phyloP scores from a whole-genome alignment of 164 flowering plant species.

The Kalanchoe fedtschenkoi region DNA sequence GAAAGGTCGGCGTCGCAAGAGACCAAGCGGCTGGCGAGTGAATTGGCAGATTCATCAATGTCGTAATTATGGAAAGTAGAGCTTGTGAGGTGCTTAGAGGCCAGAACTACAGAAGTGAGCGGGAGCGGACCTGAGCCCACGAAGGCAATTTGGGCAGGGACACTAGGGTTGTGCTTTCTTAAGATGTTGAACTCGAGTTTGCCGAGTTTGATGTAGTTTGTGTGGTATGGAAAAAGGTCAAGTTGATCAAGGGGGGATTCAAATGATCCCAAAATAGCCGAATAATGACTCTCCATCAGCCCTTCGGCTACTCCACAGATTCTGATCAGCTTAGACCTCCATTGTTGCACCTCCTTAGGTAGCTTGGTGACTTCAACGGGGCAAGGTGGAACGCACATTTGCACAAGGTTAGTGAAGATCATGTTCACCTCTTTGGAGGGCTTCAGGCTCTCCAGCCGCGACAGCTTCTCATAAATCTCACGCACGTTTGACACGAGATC shows the following conservation, averaged over 20 bases:
- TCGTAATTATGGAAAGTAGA: constrained; percentile 72
- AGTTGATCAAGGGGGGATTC: no score
- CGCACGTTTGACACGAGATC: constrained; percentile 31
- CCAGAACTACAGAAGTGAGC: no score
- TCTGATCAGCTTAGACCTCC: constrained; percentile 49
- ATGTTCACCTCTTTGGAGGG: constrained; percentile 55
- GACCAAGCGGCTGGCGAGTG: constrained; percentile 37
- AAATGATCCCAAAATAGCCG: no score
- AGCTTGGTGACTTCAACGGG: constrained; percentile 57
- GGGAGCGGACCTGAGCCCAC: constrained; percentile 93
- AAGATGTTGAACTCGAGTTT: constrained; percentile 49
- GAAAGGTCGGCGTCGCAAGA: constrained; percentile 52
- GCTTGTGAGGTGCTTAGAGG: constrained; percentile 37
- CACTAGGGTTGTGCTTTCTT: constrained; percentile 18
- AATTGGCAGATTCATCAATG: no score
- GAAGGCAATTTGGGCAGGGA: constrained; percentile 55
- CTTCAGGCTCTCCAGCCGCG: constrained; percentile 40
- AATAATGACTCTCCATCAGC: constrained; percentile 61
- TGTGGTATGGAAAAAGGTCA: constrained; percentile 76
- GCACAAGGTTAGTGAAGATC: constrained; percentile 52
- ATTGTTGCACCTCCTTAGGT: constrained; percentile 29
- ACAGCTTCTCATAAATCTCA: no score
- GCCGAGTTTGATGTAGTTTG: constrained; percentile 66
- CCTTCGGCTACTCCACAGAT: constrained; percentile 84
- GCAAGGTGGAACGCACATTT: constrained; percentile 55